phyloP scores from a whole-genome alignment of 139 green algal genomes.

The Chlorella vulgaris region DNA sequence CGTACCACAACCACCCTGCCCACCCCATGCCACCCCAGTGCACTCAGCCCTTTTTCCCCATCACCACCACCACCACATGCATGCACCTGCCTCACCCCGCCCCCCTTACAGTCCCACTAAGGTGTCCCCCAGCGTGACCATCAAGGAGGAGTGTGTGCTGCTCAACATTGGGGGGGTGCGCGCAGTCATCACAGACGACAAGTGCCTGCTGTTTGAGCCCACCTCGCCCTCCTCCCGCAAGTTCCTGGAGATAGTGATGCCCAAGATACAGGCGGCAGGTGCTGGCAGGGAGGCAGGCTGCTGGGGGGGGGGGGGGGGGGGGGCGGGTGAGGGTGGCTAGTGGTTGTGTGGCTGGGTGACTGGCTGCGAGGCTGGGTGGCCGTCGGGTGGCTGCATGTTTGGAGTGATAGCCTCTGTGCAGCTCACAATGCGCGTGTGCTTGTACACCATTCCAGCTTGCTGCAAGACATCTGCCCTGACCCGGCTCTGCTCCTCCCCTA shows the following conservation, averaged over 20 bases:
- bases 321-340: not conserved
- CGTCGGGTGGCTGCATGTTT: not conserved
- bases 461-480: too few relatives aligned
- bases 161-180: slow-evolving; percentile 79
- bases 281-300: not conserved
- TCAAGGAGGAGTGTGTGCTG: slow-evolving; percentile 89
- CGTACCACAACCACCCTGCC: too few relatives aligned
- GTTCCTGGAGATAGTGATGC: slow-evolving; percentile 80
- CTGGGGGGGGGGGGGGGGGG: not conserved
- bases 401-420: not conserved
- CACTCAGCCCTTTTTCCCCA: too few relatives aligned
- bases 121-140: slow-evolving; percentile 77
- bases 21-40: too few relatives aligned
- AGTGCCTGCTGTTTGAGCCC: slow-evolving; percentile 90
- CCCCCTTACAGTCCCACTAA: slow-evolving; percentile 58
- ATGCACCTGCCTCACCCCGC: not conserved
- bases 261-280: slow-evolving; percentile 57
- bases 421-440: not conserved
- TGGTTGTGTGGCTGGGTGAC: not conserved
- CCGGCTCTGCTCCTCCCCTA: not conserved
- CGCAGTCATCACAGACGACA: slow-evolving; percentile 80
- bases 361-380: not conserved
- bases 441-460: not conserved
- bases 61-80: too few relatives aligned
- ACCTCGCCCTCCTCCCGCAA: slow-evolving; percentile 59